Conservation (phyloP, 192 early-diverging fungal genomes). For the Jimgerdemannia flammicorona region DNA sequence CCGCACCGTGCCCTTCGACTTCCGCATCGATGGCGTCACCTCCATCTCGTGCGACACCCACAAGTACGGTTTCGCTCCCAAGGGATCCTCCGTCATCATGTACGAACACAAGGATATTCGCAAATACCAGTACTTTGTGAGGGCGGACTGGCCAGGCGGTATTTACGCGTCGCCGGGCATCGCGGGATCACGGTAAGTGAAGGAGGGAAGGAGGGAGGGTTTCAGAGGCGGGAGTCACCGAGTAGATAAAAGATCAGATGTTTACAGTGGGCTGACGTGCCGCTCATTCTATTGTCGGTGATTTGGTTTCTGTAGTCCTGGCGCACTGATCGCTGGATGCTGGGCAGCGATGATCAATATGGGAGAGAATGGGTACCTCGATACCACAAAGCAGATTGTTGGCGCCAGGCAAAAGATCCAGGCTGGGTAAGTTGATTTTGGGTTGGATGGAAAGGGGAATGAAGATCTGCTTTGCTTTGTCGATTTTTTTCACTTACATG, state of each 20-base stretch:
- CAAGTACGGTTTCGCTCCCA: conserved; percentile 99
- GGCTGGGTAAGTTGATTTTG: conserved; percentile 40
- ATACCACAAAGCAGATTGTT: conserved; percentile 78
- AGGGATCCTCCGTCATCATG: conserved; percentile 96
- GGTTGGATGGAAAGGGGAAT: background rate
- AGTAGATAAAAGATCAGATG: conserved; percentile 4
- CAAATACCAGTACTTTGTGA: conserved; percentile 90
- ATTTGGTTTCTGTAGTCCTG: conserved; percentile 48
- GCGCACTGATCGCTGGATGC: conserved; percentile 93
- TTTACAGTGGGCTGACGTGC: background rate
- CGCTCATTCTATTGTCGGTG: background rate
- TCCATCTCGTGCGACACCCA: conserved; percentile 96
- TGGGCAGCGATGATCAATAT: conserved; percentile 91
- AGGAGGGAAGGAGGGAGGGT: background rate
- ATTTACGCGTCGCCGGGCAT: conserved; percentile 93
- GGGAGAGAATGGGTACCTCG: conserved; percentile 84
- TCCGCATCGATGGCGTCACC: conserved; percentile 88
- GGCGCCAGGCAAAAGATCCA: conserved; percentile 65
- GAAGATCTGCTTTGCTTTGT: background rate
- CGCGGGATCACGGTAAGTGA: conserved; percentile 75
- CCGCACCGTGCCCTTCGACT: conserved; percentile 79
- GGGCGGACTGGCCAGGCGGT: conserved; percentile 92
- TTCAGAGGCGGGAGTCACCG: background rate
- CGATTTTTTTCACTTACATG: too few relatives aligned
- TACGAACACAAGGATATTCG: conserved; percentile 75